These are phyloP conservation scores for Lindgomyces ingoldianus DNA, from an alignment of 495 filamentous ascomycete species.

Conservation along the genomic window DNA sequence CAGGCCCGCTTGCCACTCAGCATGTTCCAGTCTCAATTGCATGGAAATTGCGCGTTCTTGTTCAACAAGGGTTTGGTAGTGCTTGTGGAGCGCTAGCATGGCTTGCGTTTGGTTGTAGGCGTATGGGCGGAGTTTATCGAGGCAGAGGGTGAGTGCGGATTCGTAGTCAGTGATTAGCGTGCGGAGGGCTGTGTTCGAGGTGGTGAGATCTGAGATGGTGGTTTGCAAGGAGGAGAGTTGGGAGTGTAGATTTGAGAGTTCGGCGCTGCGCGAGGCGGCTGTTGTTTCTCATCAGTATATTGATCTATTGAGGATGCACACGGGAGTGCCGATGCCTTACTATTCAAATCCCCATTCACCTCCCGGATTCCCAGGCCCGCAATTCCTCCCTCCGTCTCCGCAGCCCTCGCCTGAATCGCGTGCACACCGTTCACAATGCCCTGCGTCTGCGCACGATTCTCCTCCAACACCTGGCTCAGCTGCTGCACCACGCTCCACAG, in stretches of 20 bases:
- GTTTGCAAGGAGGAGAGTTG: conserved; percentile 55
- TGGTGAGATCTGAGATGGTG: conserved; percentile 50
- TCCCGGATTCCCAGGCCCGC: conserved; percentile 7
- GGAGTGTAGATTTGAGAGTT: conserved; percentile 52
- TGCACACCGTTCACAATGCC: conserved; percentile 70
- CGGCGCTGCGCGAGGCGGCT: conserved; percentile 29
- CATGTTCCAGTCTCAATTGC: conserved; percentile 62
- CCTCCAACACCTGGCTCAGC: conserved; percentile 70
- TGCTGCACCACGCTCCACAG: conserved; percentile 82
- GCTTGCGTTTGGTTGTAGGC: conserved; percentile 63
- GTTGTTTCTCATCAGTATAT: conserved; percentile 2
- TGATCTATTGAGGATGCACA: not conserved
- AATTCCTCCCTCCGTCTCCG: conserved; percentile 28
- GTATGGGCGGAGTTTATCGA: conserved; percentile 64
- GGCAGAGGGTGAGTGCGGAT: conserved; percentile 55
- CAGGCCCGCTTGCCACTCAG: conserved; percentile 60
- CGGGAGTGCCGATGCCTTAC: conserved; percentile 12
- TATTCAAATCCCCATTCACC: conserved; percentile 33
- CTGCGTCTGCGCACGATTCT: conserved; percentile 74
- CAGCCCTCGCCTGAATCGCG: conserved; percentile 56
- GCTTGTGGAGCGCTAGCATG: conserved; percentile 57
- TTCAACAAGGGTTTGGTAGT: conserved; percentile 62
- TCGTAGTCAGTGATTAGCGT: conserved; percentile 62
- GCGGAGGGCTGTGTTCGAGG: conserved; percentile 54
- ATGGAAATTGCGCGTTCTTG: conserved; percentile 59